Evolutionary conservation across 371 early-diverging fungal species (phyloP), one percentile per base, ranked within the genome.

Genomic region (Circinella umbellata): DNA sequence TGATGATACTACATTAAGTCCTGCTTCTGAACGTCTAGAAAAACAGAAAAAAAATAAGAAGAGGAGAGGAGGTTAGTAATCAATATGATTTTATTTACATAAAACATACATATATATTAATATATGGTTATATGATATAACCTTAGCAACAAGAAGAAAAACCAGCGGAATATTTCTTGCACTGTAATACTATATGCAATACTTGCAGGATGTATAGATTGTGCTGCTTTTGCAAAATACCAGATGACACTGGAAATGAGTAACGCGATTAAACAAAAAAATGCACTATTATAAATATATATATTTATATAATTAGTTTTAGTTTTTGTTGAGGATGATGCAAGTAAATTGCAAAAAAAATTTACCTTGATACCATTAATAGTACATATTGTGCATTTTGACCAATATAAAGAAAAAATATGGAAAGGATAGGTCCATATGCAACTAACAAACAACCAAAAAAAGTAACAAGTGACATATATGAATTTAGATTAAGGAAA

Each of bases 371-470:
- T 35, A 93, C 89, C 80, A 87, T 81, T 42, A 92, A 77, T 42
- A 93, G 73, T 17, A 91, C 91, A 65, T 88, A 80, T 71, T 91
- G 91, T 7, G 92, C 90, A 78, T 88, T 84, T 20, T 81, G 85
- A 27, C 87, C 91, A 49, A 91, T 85, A 61, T 83, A 83, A 4
- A 91, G 76, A 47, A 93, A 86, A 64, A 94, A 91, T 55, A 92
- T 88, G 68, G 88, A 85, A 1, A 91, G 77, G 39, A 91, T 80
- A 4, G 94, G 92, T 1, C 93, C 91, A 80, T 90, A 92, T 10
- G 94, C 94, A 47, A 85, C 81, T n/a, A 94, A 73, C 14, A 87
- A 73, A 70, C 88, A 88, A 51, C 91, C 93, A 79, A 94, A 91
- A 80, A 92, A 92, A n/a, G 87, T 81, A 46, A 77, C 70, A 37